Evolutionary conservation across 2,329 filamentous ascomycete species (phyloP).

Genomic region (Aureobasidium mangrovei): DNA sequence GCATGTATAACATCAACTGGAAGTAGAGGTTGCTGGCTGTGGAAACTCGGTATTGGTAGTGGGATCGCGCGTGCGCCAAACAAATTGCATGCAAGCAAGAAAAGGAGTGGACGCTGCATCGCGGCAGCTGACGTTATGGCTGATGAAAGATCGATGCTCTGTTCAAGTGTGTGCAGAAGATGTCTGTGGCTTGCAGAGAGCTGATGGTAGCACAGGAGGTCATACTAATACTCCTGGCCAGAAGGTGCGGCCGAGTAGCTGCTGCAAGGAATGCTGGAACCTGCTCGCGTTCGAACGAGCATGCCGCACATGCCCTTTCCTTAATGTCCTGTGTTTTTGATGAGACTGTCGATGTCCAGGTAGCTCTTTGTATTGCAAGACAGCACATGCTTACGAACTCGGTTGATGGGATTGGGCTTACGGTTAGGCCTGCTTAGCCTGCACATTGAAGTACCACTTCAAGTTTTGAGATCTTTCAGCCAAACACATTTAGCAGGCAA

Average conservation of each 20-base stretch:
- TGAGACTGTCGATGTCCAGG: no score
- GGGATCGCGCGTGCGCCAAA: neutral
- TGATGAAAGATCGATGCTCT: neutral
- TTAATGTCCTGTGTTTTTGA: neutral
- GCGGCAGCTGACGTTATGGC: neutral
- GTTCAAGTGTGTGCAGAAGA: neutral
- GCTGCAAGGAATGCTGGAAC: conserved; percentile 2
- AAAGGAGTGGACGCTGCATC: conserved; percentile 3
- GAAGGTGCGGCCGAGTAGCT: neutral
- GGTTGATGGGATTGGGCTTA: neutral
- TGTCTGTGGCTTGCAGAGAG: neutral
- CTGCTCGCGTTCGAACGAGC: neutral
- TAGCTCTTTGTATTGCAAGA: no score
- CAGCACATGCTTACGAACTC: neutral
- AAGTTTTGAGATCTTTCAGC: no score
- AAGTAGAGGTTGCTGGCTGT: conserved; percentile 8
- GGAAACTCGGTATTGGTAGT: neutral
- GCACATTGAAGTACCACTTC: no score
- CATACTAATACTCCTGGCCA: neutral
- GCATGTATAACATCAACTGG: neutral
- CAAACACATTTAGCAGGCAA: no score
- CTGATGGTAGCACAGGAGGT: neutral
- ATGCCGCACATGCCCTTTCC: neutral
- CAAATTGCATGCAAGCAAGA: conserved; percentile 2
- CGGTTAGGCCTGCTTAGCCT: neutral